Evolutionary conservation across 495 filamentous ascomycete genomes (phyloP).

Genomic region (Penicillium coffeae): DNA sequence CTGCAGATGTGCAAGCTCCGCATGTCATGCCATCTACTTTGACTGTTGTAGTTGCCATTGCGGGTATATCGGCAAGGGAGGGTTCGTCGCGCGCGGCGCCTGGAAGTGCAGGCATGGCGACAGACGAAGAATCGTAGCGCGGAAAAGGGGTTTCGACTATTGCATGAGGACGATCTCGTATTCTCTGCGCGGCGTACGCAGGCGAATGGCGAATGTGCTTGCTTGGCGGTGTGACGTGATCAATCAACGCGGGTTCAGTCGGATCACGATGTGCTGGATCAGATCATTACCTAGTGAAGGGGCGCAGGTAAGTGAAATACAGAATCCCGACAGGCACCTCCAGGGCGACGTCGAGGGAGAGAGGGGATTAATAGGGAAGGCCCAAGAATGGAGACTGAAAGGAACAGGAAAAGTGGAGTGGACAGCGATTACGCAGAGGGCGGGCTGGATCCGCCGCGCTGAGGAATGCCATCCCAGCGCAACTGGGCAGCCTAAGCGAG

Average conservation of each 20-base stretch:
- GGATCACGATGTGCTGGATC: constrained; percentile 18
- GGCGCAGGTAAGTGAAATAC: background rate
- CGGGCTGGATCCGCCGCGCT: constrained; percentile 16
- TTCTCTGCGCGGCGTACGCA: constrained; percentile 8
- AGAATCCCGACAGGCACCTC: background rate
- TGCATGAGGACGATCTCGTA: constrained; percentile 22
- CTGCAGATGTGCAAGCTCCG: constrained; percentile 82
- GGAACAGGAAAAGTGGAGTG: constrained; percentile 13
- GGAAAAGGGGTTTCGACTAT: constrained; percentile 16
- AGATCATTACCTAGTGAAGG: constrained; percentile 24
- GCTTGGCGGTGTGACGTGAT: background rate
- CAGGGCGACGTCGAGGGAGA: constrained; percentile 13
- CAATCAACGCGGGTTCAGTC: constrained; percentile 18
- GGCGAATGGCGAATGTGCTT: constrained; percentile 13
- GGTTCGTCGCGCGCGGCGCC: constrained; percentile 14
- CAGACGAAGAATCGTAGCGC: constrained; percentile 9
- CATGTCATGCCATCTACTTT: constrained; percentile 93
- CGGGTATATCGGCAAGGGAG: constrained; percentile 14
- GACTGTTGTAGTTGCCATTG: constrained; percentile 86
- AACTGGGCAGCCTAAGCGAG: background rate
- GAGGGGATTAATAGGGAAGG: constrained; percentile 6
- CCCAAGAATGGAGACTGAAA: constrained; percentile 1
- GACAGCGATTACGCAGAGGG: constrained; percentile 16
- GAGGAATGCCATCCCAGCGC: constrained; percentile 16
- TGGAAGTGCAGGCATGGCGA: constrained; percentile 20